These are phyloP conservation scores for Lactarius quietus DNA, from an alignment of 768 basidiomycete species.

Conservation along the genomic window DNA sequence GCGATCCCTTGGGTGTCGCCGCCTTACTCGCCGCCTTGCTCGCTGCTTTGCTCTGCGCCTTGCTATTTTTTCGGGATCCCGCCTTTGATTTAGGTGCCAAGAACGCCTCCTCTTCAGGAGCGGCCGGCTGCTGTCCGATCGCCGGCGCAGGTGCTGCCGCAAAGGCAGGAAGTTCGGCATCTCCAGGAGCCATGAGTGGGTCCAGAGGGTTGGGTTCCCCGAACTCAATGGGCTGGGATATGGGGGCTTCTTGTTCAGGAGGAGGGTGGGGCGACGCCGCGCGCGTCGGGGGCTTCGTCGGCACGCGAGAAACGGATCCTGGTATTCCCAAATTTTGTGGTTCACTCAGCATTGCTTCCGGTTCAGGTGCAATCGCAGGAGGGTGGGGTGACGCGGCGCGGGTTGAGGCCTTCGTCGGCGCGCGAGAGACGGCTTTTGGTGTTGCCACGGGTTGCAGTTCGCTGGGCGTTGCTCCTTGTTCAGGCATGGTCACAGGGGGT, in stretches of 20 bases:
- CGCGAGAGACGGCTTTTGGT: slow-evolving; percentile 9
- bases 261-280: slow-evolving; percentile 7
- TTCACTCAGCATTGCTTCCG: not conserved
- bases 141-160: not conserved
- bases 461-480: not conserved
- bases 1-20: slow-evolving; percentile 15
- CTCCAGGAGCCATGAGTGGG: no score
- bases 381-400: slow-evolving; percentile 9
- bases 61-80: slow-evolving; percentile 19
- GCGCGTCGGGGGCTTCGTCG: slow-evolving; percentile 16
- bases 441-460: not conserved
- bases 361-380: not conserved
- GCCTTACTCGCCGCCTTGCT: slow-evolving; percentile 24
- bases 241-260: not conserved
- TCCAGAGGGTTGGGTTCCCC: not conserved
- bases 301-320: slow-evolving; percentile 3
- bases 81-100: slow-evolving; percentile 16
- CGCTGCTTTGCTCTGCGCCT: slow-evolving; percentile 16
- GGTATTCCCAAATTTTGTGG: not conserved
- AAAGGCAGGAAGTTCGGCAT: not conserved
- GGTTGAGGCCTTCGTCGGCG: slow-evolving; percentile 12
- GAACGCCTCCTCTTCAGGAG: not conserved
- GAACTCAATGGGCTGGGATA: not conserved
- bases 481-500: not conserved
- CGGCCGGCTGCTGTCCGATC: no score